phyloP scores from a whole-genome alignment of 805 yeast genomes.

The Saccharomycopsis capsularis region DNA sequence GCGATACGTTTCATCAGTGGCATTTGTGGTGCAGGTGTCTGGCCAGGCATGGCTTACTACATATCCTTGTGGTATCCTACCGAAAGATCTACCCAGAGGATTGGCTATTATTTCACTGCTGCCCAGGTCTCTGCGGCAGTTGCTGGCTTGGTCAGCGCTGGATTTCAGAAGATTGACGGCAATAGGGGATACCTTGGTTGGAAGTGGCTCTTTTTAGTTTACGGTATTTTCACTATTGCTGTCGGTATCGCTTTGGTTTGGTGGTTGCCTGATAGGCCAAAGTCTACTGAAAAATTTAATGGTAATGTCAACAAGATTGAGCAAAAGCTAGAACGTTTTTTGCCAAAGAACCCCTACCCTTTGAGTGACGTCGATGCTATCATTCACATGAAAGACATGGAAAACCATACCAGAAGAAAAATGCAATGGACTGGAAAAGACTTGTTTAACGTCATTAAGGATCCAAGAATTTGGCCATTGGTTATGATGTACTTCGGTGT shows the following conservation, averaged over 20 bases:
- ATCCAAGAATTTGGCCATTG: constrained; percentile 71
- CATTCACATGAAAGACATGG: constrained; percentile 57
- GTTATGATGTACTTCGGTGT: constrained; percentile 87
- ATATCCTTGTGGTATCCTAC: constrained; percentile 81
- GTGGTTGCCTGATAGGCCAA: constrained; percentile 85
- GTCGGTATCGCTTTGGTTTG: constrained; percentile 60
- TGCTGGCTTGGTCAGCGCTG: constrained; percentile 81
- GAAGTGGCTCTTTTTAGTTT: constrained; percentile 79
- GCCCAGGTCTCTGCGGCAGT: constrained; percentile 89
- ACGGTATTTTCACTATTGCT: constrained; percentile 61
- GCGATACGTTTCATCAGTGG: constrained; percentile 72
- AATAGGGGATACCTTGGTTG: constrained; percentile 66
- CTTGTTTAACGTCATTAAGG: constrained; percentile 46
- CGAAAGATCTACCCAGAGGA: constrained; percentile 65
- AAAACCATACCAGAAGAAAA: constrained; percentile 37
- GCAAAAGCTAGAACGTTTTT: constrained; percentile 17
- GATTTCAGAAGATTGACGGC: constrained; percentile 79
- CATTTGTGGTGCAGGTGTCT: constrained; percentile 74
- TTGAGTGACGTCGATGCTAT: constrained; percentile 45
- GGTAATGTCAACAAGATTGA: constrained; percentile 14
- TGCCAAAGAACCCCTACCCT: constrained; percentile 33
- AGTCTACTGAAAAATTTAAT: constrained; percentile 20
- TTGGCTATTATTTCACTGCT: constrained; percentile 87
- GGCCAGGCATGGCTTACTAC: constrained; percentile 89
- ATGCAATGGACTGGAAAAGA: constrained; percentile 55